phyloP scores from a whole-genome alignment of 2,329 filamentous ascomycete genomes.

The Aspergillus sp. region DNA sequence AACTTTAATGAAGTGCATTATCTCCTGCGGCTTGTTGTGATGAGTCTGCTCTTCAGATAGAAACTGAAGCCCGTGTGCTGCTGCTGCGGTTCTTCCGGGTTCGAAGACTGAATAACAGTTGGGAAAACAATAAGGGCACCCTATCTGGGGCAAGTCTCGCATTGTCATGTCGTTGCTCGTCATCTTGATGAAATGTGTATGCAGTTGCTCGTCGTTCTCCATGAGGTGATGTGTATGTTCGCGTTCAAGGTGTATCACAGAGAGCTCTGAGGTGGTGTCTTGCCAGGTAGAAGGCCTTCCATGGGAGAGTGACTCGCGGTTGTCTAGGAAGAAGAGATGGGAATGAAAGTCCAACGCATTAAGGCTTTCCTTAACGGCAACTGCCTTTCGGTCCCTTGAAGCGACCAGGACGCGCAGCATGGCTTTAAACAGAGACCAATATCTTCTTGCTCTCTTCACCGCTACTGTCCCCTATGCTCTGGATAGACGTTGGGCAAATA shows the following conservation, averaged over 20 bases:
- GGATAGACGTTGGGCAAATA: conserved; percentile 11
- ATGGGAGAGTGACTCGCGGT: not conserved
- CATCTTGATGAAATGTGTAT: conserved; percentile 3
- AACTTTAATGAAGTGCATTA: not conserved
- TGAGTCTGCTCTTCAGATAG: conserved; percentile 10
- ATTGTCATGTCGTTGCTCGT: conserved; percentile 10
- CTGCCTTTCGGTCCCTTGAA: conserved; percentile 13
- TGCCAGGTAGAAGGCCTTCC: conserved; percentile 6
- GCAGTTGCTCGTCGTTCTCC: conserved; percentile 8
- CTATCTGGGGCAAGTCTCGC: not conserved
- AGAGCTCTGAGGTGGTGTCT: not conserved
- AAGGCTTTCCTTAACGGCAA: conserved; percentile 10
- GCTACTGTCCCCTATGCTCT: conserved; percentile 20
- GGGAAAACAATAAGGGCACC: conserved; percentile 13
- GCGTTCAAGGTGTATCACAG: not conserved
- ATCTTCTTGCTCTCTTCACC: conserved; percentile 27
- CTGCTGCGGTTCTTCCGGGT: not conserved
- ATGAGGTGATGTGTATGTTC: not conserved
- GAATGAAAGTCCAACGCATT: conserved; percentile 7
- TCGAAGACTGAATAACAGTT: conserved; percentile 7
- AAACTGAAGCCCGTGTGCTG: conserved; percentile 1
- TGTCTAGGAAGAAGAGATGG: not conserved
- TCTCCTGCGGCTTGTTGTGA: not conserved
- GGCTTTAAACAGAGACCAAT: conserved; percentile 21
- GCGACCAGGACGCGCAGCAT: conserved; percentile 20